A percentile compares a stretch with the other conserved stretches of the same genome.
Evolutionary conservation across 192 early-diverging fungal species (phyloP).

Genomic region (Oehlia diaphana): DNA sequence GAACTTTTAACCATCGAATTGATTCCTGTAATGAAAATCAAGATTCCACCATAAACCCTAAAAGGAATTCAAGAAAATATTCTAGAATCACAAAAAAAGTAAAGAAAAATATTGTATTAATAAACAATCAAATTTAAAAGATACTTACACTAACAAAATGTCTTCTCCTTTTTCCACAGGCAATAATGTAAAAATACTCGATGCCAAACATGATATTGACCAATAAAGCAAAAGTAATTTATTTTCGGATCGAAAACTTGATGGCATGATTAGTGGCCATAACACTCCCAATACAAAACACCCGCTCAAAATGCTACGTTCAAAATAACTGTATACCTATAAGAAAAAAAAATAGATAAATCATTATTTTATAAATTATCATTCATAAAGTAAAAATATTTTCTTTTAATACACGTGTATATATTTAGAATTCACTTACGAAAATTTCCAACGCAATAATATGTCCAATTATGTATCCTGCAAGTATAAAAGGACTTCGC

Average conservation of each 20-base stretch:
- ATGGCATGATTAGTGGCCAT: constrained; percentile 67
- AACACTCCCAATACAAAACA: constrained; percentile 66
- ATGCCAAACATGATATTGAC: constrained; percentile 64
- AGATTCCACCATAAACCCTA: constrained; percentile 46
- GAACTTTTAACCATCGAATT: background rate
- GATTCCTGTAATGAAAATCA: constrained; percentile 37
- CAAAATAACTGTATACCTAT: constrained; percentile 86
- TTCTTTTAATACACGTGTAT: background rate
- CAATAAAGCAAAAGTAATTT: constrained; percentile 58
- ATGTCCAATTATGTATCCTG: constrained; percentile 52
- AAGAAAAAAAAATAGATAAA: background rate
- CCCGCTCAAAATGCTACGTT: constrained; percentile 63
- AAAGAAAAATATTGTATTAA: background rate
- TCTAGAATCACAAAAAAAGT: background rate
- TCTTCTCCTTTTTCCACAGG: constrained; percentile 86
- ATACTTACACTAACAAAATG: constrained; percentile 61
- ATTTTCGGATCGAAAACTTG: constrained; percentile 47
- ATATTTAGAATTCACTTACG: constrained; percentile 45
- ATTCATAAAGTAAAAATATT: background rate
- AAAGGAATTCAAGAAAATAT: background rate
- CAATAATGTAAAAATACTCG: constrained; percentile 84
- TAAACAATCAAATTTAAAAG: too few species aligned
- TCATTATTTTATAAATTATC: background rate
- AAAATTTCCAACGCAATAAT: constrained; percentile 74
- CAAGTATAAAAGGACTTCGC: constrained; percentile 32